Percentiles rank a stretch among this genome's conserved stretches.
Conservation (phyloP, 768 basidiomycete species). For the Xerocomellus dryophilus region DNA sequence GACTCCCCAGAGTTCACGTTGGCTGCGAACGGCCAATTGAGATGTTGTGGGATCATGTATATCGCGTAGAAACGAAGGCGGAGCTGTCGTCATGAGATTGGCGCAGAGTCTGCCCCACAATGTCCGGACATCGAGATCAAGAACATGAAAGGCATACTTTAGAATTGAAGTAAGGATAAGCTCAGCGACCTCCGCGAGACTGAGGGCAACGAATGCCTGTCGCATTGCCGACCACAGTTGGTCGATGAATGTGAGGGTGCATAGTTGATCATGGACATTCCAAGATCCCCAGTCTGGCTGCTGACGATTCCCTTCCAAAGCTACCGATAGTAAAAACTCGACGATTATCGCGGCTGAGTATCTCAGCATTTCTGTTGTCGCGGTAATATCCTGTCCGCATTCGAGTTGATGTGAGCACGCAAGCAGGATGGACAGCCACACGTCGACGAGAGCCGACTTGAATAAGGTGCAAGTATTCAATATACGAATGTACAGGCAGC, state of each 20-base stretch:
- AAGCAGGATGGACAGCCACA: conserved; percentile 60
- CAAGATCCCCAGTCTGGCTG: conserved; percentile 22
- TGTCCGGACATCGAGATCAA: conserved; percentile 36
- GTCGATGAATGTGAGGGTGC: conserved; percentile 38
- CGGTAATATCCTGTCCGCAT: conserved; percentile 35
- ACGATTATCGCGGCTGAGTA: conserved; percentile 36
- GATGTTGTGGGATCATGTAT: conserved; percentile 29
- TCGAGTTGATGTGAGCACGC: conserved; percentile 44
- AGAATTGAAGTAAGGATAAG: conserved; percentile 45
- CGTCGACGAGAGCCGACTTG: conserved; percentile 40
- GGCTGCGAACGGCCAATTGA: conserved; percentile 18
- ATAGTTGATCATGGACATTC: conserved; percentile 33
- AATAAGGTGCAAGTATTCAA: conserved; percentile 2
- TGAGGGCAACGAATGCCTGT: conserved; percentile 42
- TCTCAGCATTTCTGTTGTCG: conserved; percentile 34
- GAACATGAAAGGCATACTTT: conserved; percentile 41
- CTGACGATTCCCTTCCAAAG: background rate
- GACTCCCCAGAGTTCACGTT: conserved; percentile 47
- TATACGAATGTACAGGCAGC: background rate
- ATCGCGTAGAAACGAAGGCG: conserved; percentile 39
- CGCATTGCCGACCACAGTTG: conserved; percentile 53
- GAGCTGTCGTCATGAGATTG: conserved; percentile 42
- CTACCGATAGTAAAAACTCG: conserved; percentile 32
- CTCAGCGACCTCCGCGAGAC: conserved; percentile 45
- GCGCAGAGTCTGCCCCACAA: conserved; percentile 51